Conservation (phyloP, 2,329 filamentous ascomycete species). For the Zymoseptoria passerinii region DNA sequence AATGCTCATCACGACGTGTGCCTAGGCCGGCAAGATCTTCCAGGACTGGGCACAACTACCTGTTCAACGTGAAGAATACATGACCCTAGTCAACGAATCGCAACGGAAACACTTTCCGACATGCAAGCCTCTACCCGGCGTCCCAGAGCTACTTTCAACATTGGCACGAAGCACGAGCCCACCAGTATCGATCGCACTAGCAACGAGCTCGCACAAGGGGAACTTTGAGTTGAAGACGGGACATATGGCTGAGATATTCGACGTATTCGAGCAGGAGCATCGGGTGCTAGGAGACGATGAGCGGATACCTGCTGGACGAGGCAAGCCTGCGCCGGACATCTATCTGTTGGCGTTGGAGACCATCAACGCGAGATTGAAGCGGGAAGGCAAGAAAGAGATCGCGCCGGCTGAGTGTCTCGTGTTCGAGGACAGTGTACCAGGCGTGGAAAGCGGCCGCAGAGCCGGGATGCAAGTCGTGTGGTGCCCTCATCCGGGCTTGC, state of each 20-base stretch:
- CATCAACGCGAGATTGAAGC: conserved; percentile 64
- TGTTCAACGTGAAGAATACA: conserved; percentile 62
- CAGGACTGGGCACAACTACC: conserved; percentile 80
- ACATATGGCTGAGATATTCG: conserved; percentile 44
- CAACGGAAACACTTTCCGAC: conserved; percentile 66
- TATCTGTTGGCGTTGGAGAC: conserved; percentile 78
- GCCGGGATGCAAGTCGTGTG: conserved; percentile 94
- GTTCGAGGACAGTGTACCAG: conserved; percentile 91
- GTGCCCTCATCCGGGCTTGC: conserved; percentile 75
- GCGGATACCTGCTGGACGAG: conserved; percentile 68
- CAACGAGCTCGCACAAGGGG: conserved; percentile 63
- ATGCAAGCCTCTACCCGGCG: conserved; percentile 71
- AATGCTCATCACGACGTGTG: background rate
- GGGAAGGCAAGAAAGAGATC: conserved; percentile 53
- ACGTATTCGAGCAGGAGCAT: conserved; percentile 56
- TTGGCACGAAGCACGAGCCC: conserved; percentile 33
- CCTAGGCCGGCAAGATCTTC: conserved; percentile 53
- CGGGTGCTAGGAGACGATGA: conserved; percentile 78
- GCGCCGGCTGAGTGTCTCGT: conserved; percentile 82
- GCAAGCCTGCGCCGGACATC: conserved; percentile 92
- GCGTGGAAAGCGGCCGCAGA: conserved; percentile 80
- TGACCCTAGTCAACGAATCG: conserved; percentile 49
- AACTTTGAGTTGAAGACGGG: conserved; percentile 73
- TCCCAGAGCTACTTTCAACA: conserved; percentile 56
- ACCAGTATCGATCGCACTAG: conserved; percentile 70